Evolutionary conservation across 2,329 filamentous ascomycete species (phyloP).

Genomic region (Metarhizium robertsii): DNA sequence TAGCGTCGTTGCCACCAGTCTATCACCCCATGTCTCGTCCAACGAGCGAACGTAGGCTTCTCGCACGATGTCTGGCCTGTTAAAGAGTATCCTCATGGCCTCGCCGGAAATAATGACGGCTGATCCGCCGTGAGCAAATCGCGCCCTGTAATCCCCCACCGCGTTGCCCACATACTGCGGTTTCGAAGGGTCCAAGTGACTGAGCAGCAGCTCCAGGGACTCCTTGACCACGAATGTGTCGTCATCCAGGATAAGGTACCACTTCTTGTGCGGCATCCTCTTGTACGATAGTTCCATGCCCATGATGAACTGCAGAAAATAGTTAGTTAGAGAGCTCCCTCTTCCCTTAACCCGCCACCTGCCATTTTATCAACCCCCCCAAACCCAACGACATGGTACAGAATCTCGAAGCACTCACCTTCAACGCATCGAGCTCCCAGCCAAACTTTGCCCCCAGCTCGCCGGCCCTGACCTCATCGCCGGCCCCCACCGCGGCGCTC

Average conservation of each 20-base stretch:
- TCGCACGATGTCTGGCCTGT: slow-evolving; percentile 30
- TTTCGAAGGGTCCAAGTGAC: slow-evolving; percentile 35
- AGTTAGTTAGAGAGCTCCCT: background rate
- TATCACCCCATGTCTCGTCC: slow-evolving; percentile 44
- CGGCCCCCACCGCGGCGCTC: slow-evolving; percentile 26
- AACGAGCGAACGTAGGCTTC: slow-evolving; percentile 38
- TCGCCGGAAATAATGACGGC: slow-evolving; percentile 42
- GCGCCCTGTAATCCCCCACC: slow-evolving; percentile 44
- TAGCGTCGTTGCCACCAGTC: slow-evolving; percentile 42
- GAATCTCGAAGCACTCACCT: slow-evolving; percentile 22
- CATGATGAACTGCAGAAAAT: slow-evolving; percentile 36
- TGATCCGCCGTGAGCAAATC: slow-evolving; percentile 49
- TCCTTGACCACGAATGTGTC: slow-evolving; percentile 45
- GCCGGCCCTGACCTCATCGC: slow-evolving; percentile 27
- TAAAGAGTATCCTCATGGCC: slow-evolving; percentile 37
- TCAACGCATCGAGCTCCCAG: slow-evolving; percentile 41
- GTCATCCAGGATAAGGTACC: slow-evolving; percentile 50
- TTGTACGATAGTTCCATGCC: slow-evolving; percentile 43
- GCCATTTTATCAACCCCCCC: background rate
- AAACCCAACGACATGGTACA: background rate
- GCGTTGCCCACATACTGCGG: slow-evolving; percentile 47
- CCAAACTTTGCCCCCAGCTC: slow-evolving; percentile 29
- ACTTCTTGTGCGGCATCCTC: slow-evolving; percentile 43
- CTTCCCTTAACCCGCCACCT: background rate
- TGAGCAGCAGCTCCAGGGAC: slow-evolving; percentile 37